Evolutionary conservation across 2,329 filamentous ascomycete species (phyloP).

Genomic region (Thielaviopsis musarum): DNA sequence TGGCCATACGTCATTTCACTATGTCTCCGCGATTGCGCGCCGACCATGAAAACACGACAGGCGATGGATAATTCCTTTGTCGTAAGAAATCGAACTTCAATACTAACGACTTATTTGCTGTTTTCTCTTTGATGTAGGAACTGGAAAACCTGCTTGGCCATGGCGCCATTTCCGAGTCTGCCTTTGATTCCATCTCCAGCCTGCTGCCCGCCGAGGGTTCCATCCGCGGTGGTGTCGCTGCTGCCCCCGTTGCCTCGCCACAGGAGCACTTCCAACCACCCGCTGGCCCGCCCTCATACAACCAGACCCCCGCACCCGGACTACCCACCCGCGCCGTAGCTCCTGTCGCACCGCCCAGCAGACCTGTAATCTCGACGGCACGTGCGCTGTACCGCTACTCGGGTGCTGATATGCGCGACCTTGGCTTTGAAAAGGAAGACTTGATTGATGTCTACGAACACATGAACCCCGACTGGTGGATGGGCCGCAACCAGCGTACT

Average conservation of each 20-base stretch:
- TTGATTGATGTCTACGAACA: slow-evolving; percentile 67
- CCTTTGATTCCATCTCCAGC: slow-evolving; percentile 57
- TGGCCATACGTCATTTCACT: not conserved
- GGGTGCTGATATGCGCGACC: slow-evolving; percentile 63
- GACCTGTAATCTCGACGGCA: slow-evolving; percentile 52
- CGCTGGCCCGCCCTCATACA: slow-evolving; percentile 33
- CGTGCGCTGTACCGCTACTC: slow-evolving; percentile 72
- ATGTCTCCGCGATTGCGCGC: not conserved
- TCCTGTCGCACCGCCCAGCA: slow-evolving; percentile 17
- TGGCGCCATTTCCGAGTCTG: slow-evolving; percentile 56
- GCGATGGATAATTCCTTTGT: not conserved
- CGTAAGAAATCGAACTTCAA: not conserved
- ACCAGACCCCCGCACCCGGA: slow-evolving; percentile 27
- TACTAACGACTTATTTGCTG: not conserved
- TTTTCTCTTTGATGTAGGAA: slow-evolving; percentile 41
- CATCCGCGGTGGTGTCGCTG: slow-evolving; percentile 32
- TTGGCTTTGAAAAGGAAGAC: slow-evolving; percentile 68
- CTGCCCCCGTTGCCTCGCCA: slow-evolving; percentile 19
- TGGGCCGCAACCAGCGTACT: slow-evolving; percentile 70
- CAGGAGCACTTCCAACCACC: slow-evolving; percentile 17
- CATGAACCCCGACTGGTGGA: slow-evolving; percentile 97
- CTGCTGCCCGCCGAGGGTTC: slow-evolving; percentile 58
- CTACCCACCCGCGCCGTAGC: slow-evolving; percentile 23
- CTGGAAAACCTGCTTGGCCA: slow-evolving; percentile 78
- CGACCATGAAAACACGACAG: not conserved